phyloP scores from a whole-genome alignment of 352 stramenopile genomes.

The Aphanomyces invadans region DNA sequence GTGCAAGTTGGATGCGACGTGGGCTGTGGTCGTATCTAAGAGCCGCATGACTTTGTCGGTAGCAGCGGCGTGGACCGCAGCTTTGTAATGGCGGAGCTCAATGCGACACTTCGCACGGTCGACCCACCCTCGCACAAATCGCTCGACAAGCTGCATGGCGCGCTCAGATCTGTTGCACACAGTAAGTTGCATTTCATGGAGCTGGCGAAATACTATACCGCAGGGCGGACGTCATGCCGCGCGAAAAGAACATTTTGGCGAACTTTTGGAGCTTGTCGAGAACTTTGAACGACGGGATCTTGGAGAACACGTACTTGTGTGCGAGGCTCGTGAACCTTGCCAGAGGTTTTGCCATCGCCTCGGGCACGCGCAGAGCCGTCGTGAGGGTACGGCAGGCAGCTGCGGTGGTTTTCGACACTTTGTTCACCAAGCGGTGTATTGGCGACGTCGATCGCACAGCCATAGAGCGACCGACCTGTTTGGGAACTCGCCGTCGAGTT shows the following conservation, averaged over 20 bases:
- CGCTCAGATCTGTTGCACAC: neutral
- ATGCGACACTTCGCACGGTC: neutral
- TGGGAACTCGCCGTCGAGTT: neutral
- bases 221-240: neutral
- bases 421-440: neutral
- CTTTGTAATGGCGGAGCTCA: neutral
- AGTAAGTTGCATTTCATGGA: neutral
- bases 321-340: neutral
- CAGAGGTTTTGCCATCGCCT: neutral
- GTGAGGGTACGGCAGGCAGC: neutral
- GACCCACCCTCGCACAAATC: neutral
- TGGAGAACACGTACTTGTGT: slow-evolving; percentile 3
- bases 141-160: neutral
- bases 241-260: neutral
- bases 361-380: neutral
- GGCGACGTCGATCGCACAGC: neutral
- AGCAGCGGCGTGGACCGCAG: neutral
- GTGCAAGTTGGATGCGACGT: neutral
- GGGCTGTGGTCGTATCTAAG: neutral
- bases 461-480: too few species aligned
- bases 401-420: neutral
- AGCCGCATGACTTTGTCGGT: neutral
- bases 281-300: neutral
- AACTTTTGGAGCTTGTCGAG: slow-evolving; percentile 9
- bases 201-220: neutral